Percentiles rank a stretch among this genome's conserved stretches.
Evolutionary conservation across 2,329 filamentous ascomycete species (phyloP).

Genomic region (Daldinia sp.): DNA sequence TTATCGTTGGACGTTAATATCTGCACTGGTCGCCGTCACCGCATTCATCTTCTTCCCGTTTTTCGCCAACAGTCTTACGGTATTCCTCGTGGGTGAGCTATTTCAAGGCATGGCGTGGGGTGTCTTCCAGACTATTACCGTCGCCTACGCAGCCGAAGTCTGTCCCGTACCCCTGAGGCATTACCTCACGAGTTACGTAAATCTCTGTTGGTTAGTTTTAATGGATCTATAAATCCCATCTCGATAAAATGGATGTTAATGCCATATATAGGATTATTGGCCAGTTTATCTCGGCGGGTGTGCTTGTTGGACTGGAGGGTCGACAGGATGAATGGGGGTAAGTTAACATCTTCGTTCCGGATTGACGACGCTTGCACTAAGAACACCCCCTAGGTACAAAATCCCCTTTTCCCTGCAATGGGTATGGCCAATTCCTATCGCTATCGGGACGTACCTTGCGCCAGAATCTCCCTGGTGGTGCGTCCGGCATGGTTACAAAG

Average conservation of each 20-base stretch:
- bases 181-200: slow-evolving; percentile 44
- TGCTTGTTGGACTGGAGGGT: slow-evolving; percentile 39
- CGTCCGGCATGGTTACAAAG: slow-evolving; percentile 37
- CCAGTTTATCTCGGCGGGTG: slow-evolving; percentile 50
- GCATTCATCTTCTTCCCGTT: slow-evolving; percentile 54
- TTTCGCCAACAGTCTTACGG: slow-evolving; percentile 48
- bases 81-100: slow-evolving; percentile 52
- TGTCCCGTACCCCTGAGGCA: slow-evolving; percentile 44
- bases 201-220: slow-evolving; percentile 38
- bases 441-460: slow-evolving; percentile 42
- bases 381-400: slow-evolving; percentile 37
- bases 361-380: slow-evolving; percentile 1
- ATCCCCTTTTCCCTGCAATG: slow-evolving; percentile 45
- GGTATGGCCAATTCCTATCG: slow-evolving; percentile 45
- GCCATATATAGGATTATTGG: slow-evolving; percentile 43
- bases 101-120: slow-evolving; percentile 53
- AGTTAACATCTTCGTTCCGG: slow-evolving; percentile 15
- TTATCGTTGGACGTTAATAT: slow-evolving; percentile 53
- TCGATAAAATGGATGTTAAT: background rate
- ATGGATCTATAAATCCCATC: too few relatives aligned
- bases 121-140: slow-evolving; percentile 45
- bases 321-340: slow-evolving; percentile 44
- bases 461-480: slow-evolving; percentile 47
- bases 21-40: slow-evolving; percentile 48
- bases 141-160: slow-evolving; percentile 44